A percentile compares a stretch with the other conserved stretches of the same genome.
Conservation (phyloP, 768 basidiomycete genomes). For the Tulasnella sp. region DNA sequence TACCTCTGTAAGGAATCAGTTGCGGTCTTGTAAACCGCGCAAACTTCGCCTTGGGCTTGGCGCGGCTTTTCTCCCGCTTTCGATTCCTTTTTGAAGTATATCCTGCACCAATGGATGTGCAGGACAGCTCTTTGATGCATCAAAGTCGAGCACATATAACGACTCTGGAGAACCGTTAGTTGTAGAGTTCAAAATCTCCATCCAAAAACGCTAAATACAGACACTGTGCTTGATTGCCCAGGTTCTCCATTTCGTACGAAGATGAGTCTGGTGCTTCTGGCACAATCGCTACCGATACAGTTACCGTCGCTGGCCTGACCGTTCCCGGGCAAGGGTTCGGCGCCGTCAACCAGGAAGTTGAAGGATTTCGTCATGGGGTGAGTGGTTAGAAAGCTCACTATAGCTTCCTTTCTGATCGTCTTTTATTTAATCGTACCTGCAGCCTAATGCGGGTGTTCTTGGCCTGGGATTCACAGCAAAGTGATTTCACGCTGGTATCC, state of each 20-base stretch:
- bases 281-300: not conserved
- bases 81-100: not conserved
- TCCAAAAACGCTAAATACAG: not conserved
- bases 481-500: too few relatives aligned
- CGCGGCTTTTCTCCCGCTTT: not conserved
- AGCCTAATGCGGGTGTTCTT: not conserved
- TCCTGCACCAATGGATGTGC: not conserved
- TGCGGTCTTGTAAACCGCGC: not conserved
- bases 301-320: conserved; percentile 3
- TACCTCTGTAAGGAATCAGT: not conserved
- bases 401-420: too few relatives aligned
- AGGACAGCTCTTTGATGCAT: not conserved
- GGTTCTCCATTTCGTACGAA: not conserved
- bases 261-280: not conserved
- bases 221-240: too few relatives aligned
- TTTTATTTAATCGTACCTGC: not conserved
- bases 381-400: too few relatives aligned
- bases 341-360: not conserved
- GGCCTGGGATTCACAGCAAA: not conserved
- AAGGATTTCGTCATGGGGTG: not conserved
- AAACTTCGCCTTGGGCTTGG: not conserved
- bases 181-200: not conserved
- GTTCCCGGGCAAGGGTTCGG: not conserved
- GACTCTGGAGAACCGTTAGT: not conserved
- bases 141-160: too few relatives aligned